Conservation (phyloP, 495 filamentous ascomycete genomes). For the Hyaloscypha finlandica region DNA sequence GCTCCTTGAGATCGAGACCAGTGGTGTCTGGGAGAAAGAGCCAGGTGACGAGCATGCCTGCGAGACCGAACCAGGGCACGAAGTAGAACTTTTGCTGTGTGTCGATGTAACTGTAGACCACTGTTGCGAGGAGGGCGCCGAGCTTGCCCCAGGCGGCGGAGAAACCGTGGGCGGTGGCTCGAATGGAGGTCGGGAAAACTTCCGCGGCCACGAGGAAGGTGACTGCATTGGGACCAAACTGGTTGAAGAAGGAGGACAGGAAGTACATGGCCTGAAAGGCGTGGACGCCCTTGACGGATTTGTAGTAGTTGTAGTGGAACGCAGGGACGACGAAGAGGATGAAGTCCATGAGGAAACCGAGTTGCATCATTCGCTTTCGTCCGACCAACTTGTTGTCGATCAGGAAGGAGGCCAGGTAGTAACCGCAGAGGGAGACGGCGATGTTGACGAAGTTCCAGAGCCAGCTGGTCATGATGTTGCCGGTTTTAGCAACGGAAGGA, state of each 20-base stretch:
- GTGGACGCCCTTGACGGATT: conserved; percentile 60
- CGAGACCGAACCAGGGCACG: conserved; percentile 89
- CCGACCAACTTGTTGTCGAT: conserved; percentile 67
- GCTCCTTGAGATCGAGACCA: conserved; percentile 92
- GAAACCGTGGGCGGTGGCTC: conserved; percentile 87
- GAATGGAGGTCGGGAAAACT: conserved; percentile 85
- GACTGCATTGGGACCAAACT: conserved; percentile 89
- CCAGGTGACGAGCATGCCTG: conserved; percentile 73
- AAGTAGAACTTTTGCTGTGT: conserved; percentile 78
- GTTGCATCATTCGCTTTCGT: conserved; percentile 86
- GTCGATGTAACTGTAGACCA: conserved; percentile 88
- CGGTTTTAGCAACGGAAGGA: conserved; percentile 40
- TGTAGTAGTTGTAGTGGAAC: conserved; percentile 83
- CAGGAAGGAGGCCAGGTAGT: conserved; percentile 58
- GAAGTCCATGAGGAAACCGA: conserved; percentile 85
- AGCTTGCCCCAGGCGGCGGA: conserved; percentile 81
- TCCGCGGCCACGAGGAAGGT: conserved; percentile 91
- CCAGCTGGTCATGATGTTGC: conserved; percentile 77
- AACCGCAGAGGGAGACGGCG: conserved; percentile 73
- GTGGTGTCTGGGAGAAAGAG: conserved; percentile 91
- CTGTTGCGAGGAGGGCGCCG: conserved; percentile 71
- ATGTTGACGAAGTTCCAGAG: conserved; percentile 86
- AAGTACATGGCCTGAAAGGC: conserved; percentile 90
- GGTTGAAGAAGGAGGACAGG: conserved; percentile 82
- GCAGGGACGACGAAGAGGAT: conserved; percentile 83